These are phyloP conservation scores for Coemansia sp. DNA, from an alignment of 192 early-diverging fungal genomes.

Conservation along the genomic window DNA sequence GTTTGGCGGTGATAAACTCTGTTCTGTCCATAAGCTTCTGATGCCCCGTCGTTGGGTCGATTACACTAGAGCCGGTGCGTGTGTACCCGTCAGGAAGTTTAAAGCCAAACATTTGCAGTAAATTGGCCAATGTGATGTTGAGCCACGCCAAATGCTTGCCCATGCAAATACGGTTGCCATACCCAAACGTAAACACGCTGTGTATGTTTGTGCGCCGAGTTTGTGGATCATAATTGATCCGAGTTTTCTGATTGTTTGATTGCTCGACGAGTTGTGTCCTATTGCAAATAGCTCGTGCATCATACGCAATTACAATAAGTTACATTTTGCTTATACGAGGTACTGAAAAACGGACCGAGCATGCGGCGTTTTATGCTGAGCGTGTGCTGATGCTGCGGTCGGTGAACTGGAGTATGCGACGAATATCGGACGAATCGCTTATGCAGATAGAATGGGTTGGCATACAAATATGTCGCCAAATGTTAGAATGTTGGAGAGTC, in stretches of 20 bases:
- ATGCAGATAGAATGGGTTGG: constrained; percentile 20
- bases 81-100: constrained; percentile 8
- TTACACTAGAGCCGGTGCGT: constrained; percentile 5
- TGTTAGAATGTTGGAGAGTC: background rate
- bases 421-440: constrained; percentile 27
- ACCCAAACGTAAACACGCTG: constrained; percentile 36
- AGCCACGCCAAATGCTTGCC: constrained; percentile 36
- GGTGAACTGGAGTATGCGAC: constrained; percentile 14
- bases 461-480: constrained; percentile 25
- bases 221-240: constrained; percentile 17
- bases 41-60: constrained; percentile 9
- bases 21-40: constrained; percentile 28
- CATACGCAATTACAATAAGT: constrained; percentile 21
- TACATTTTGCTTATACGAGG: constrained; percentile 27
- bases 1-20: constrained; percentile 20
- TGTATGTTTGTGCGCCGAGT: constrained; percentile 6
- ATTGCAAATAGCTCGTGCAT: background rate
- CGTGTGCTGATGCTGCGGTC: constrained; percentile 15
- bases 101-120: constrained; percentile 29
- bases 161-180: constrained; percentile 31
- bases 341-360: constrained; percentile 24
- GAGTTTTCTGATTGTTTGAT: background rate
- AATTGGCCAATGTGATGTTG: constrained; percentile 32
- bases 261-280: constrained; percentile 1
- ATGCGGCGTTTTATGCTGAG: constrained; percentile 18